Percentiles rank a stretch among this genome's conserved stretches.
phyloP scores from a whole-genome alignment of 2,329 filamentous ascomycete genomes.

The Botrytis fragariae region DNA sequence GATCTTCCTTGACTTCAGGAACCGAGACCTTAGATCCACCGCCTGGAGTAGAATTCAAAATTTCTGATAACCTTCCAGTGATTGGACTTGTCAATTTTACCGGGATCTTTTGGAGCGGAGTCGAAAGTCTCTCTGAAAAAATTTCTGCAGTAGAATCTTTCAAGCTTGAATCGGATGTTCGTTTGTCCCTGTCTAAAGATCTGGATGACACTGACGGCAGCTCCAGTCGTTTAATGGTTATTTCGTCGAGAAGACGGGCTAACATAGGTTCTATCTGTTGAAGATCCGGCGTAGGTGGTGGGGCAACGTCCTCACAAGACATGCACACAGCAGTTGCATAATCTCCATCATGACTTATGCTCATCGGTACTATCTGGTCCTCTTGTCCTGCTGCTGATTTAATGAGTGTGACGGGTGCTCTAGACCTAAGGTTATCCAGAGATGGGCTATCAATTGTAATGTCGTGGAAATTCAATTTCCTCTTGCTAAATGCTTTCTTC shows the following conservation, averaged over 20 bases:
- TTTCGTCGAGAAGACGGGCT: slow-evolving; percentile 5
- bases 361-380: slow-evolving; percentile 62
- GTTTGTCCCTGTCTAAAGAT: too few relatives aligned
- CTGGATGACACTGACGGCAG: background rate
- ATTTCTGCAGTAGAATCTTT: background rate
- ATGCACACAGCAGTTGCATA: slow-evolving; percentile 73
- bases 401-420: slow-evolving; percentile 30
- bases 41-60: background rate
- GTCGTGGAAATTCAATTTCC: slow-evolving; percentile 59
- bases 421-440: background rate
- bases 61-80: slow-evolving; percentile 1
- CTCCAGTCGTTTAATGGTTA: background rate
- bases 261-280: slow-evolving; percentile 3
- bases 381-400: slow-evolving; percentile 29
- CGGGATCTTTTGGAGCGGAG: background rate
- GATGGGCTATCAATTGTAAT: slow-evolving; percentile 43
- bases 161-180: background rate
- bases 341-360: slow-evolving; percentile 83
- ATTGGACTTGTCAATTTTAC: background rate
- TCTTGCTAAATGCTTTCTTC: slow-evolving; percentile 67
- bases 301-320: slow-evolving; percentile 38
- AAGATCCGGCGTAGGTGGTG: slow-evolving; percentile 4
- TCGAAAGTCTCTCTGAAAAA: background rate
- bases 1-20: background rate
- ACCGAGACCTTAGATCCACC: background rate